Base-by-base conservation (phyloP, 345 rosid species). In the Eucalyptus tenuipes region DNA sequence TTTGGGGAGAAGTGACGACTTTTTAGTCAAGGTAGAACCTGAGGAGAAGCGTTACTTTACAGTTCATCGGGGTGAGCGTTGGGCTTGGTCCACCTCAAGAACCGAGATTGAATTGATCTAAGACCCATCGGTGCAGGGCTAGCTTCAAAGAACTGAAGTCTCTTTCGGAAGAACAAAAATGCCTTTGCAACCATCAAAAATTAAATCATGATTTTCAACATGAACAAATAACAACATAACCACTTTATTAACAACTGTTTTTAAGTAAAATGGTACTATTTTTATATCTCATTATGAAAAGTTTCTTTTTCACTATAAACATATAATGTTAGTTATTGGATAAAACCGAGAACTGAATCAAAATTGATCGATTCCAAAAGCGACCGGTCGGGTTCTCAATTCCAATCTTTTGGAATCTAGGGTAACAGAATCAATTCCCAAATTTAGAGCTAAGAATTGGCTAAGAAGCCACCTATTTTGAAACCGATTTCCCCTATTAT, bases 331-430 rank as follows among this genome's bases (percentile, higher is more conserved):
- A 10, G 29, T 24, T 55, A 22, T 24, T 24, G 6, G 61, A 55
- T 55, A 55, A 24, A 55, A 55, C 1, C 61, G 1, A 24, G 61
- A 55, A 24, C 29, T 55, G 0, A 55, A 22, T 55, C 29, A 24
- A 55, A 55, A 55, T 10, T 1, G 29, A 55, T 55, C 13, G 12
- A 4, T 55, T 55, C 13, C 29, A 55, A 55, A 22, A 55, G 61
- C 2, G 1, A 55, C 61, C 0, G 9, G 13, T 55, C 1, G 0
- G 22, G 27, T 55, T 55, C 61, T 5, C 61, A 9, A 0, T 18
- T 52, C 57, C 61, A 24, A 24, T 55, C 29, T 24, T 55, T 55
- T 55, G 13, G 61, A 55, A 55, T 24, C 3, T 55, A 7, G 57
- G 57, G 57, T 18, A 52, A 52, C 5, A 52, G 0, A 52, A 10